Percentiles rank a stretch among this genome's conserved stretches.
Evolutionary conservation across 73 alveolate species (phyloP).

Genomic region (Tetrahymena borealis): DNA sequence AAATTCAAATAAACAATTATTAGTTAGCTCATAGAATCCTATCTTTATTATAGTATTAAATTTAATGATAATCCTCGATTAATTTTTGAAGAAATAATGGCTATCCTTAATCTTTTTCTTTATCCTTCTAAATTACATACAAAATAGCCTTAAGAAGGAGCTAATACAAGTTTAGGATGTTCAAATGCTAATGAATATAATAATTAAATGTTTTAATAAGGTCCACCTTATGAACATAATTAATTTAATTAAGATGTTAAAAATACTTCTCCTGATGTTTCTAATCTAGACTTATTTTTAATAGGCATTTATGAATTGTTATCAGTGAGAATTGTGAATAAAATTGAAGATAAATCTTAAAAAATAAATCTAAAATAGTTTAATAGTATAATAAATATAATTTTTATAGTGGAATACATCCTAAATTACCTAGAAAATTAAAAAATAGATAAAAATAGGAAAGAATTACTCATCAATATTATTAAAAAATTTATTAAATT

Average conservation of each 20-base stretch:
- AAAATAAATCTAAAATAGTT: neutral
- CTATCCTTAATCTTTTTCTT: neutral
- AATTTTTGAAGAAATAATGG: neutral
- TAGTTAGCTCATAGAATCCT: neutral
- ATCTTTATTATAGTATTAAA: neutral
- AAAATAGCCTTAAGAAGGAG: neutral
- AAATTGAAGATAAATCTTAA: neutral
- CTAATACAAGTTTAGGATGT: neutral
- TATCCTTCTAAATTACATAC: neutral
- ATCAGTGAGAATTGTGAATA: neutral
- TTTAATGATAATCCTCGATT: neutral
- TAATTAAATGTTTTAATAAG: neutral
- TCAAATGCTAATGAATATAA: neutral
- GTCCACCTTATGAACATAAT: neutral
- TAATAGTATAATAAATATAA: neutral
- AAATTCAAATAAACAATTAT: neutral
- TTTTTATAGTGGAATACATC: neutral
- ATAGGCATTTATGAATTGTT: neutral
- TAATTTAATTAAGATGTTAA: neutral
- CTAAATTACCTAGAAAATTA: neutral
- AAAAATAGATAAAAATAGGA: neutral
- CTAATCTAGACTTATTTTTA: neutral
- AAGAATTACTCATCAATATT: neutral
- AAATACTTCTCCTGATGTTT: neutral
- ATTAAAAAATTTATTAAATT: neutral